Evolutionary conservation across 1,284 basidiomycete species (phyloP).

Genomic region (Malassezia psittaci): DNA sequence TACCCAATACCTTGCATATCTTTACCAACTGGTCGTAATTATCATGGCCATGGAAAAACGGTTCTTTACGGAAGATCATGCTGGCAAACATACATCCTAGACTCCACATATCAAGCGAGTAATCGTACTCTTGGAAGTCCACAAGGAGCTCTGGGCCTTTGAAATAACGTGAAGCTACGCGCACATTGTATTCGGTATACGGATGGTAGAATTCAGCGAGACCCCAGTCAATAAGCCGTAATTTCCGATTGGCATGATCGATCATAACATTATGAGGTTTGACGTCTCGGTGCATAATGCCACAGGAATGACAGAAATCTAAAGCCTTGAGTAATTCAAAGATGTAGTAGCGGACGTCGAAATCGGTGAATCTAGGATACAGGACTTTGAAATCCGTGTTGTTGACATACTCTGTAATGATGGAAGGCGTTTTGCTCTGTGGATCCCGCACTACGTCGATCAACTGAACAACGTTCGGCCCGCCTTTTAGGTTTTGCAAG

Average conservation of each 20-base stretch:
- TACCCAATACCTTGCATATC: constrained; percentile 93
- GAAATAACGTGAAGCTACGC: constrained; percentile 93
- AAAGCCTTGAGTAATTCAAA: constrained; percentile 91
- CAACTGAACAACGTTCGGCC: constrained; percentile 73
- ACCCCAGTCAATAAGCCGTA: constrained; percentile 97
- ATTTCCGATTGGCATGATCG: constrained; percentile 88
- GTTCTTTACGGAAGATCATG: constrained; percentile 95
- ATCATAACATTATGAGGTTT: constrained; percentile 99
- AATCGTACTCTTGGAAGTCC: constrained; percentile 96
- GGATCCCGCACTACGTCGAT: constrained; percentile 87
- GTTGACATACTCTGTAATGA: constrained; percentile 96
- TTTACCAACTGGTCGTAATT: constrained; percentile 98
- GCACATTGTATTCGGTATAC: constrained; percentile 93
- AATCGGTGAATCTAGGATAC: constrained; percentile 87
- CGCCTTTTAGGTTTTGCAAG: constrained; percentile 87
- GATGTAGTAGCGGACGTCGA: constrained; percentile 94
- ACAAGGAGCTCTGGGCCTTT: constrained; percentile 95
- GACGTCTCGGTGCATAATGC: constrained; percentile 98
- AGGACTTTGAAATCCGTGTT: constrained; percentile 97
- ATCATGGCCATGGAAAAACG: constrained; percentile 98
- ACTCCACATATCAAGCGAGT: constrained; percentile 85
- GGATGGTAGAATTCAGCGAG: constrained; percentile 98
- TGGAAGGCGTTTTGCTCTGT: constrained; percentile 87
- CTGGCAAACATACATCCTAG: constrained; percentile 82
- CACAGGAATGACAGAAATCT: constrained; percentile 95